Base-by-base conservation (phyloP, 192 early-diverging fungal genomes). In the Backusella macrospora region DNA sequence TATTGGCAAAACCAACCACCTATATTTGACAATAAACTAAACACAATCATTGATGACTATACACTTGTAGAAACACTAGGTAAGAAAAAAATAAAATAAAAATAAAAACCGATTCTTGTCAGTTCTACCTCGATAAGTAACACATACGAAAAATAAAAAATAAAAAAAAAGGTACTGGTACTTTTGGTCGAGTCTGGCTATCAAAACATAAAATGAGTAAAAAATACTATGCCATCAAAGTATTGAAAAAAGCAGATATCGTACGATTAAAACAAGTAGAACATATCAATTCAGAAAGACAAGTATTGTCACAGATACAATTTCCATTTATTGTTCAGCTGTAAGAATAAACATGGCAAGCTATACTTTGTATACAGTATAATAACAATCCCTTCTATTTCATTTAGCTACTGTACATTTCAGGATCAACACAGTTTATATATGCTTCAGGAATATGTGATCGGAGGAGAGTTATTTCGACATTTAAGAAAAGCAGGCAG, bases 181-280 rank as follows among this genome's bases (percentile, higher is more conserved):
- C 94, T 4, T 97, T 98, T 88, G 97, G 97, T 55, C 90, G 97
- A 29, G 97, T 98, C 59, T 95, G 96, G 83, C 80, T 98, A 55
- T 93, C 94, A 34, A 87, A 90, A 73, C 87, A 93, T 34, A 86
- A 86, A 72, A 73, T 77, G n/a, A 92, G 89, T 37, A 88, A 89
- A 40, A 84, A 90, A 72, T 94, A 91, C 83, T 95, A 94, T 76
- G 95, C 97, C 8, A 98, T 97, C 89, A 97, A 98, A 77, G 96
- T 96, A 8, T 83, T 98, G 68, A 91, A 91, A 70, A 98, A 98
- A 79, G 80, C 88, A 65, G 95, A 98, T 62, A 90, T 98, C 10
- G 94, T 98, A 62, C 89, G 91, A 45, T 86, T 95, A 78, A 94
- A 94, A 82, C 97, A 98, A 78, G 95, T 98, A 26, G 97, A 98